Conservation (phyloP, 202 grass and related monocot species). For the Setaria viridis region DNA sequence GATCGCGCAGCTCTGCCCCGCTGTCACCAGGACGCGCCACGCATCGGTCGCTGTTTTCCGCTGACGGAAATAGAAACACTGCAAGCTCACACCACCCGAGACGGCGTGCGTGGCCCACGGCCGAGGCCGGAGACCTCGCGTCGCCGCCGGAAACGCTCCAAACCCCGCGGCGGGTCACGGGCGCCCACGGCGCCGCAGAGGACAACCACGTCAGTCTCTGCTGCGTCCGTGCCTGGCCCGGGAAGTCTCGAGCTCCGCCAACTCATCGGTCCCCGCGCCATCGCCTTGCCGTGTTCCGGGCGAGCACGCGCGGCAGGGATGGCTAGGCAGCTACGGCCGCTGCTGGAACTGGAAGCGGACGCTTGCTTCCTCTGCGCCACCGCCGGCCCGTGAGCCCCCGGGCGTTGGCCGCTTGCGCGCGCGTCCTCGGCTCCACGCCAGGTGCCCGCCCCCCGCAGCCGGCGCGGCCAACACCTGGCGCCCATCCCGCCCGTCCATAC, state of each 20-base stretch:
- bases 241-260: background rate
- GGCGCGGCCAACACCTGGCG: slow-evolving; percentile 12
- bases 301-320: background rate
- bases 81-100: background rate
- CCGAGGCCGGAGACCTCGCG: background rate
- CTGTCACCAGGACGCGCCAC: background rate
- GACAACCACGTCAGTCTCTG: slow-evolving; percentile 28
- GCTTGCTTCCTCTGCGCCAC: background rate
- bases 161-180: slow-evolving; percentile 21
- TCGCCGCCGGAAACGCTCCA: background rate
- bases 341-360: background rate
- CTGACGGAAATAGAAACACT: background rate
- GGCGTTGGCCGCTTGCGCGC: slow-evolving; percentile 17
- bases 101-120: background rate
- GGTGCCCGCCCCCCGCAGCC: background rate
- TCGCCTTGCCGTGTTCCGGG: background rate
- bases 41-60: background rate
- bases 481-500: background rate
- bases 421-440: slow-evolving; percentile 1
- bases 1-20: background rate
- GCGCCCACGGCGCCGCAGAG: background rate
- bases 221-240: background rate
- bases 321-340: background rate
- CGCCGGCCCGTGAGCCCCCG: slow-evolving; percentile 29
- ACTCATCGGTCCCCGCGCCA: background rate